A percentile compares a stretch with the other conserved stretches of the same genome.
Conservation (phyloP, 148 eudicot species). For the Drosera capensis region DNA sequence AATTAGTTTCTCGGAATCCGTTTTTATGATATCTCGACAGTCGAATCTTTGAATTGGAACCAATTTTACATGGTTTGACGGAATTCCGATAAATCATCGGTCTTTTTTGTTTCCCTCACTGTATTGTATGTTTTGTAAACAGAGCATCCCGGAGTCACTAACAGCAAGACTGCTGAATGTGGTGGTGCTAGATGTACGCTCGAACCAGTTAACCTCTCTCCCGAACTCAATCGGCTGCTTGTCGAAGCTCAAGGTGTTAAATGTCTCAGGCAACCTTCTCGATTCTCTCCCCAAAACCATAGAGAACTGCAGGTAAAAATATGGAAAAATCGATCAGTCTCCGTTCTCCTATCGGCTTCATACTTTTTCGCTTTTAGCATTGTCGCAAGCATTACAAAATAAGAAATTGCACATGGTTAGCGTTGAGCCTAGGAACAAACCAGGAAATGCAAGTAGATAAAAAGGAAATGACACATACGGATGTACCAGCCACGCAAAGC, state of each 20-base stretch:
- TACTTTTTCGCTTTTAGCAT: background rate
- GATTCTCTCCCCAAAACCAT: conserved; percentile 44
- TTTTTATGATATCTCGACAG: too few relatives aligned
- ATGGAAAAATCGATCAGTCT: background rate
- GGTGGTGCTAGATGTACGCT: conserved; percentile 53
- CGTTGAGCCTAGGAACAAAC: too few relatives aligned
- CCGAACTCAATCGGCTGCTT: conserved; percentile 82
- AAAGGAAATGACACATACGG: too few relatives aligned
- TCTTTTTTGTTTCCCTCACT: background rate
- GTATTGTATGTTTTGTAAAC: conserved; percentile 5
- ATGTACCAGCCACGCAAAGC: too few relatives aligned
- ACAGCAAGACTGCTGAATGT: conserved; percentile 59
- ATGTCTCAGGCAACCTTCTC: conserved; percentile 63
- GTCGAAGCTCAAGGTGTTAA: conserved; percentile 47
- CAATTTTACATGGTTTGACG: too few relatives aligned
- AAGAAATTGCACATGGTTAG: too few relatives aligned
- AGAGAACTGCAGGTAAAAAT: conserved; percentile 56
- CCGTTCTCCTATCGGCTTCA: background rate
- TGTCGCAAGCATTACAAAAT: background rate
- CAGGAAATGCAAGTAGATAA: too few relatives aligned
- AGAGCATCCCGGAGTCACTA: conserved; percentile 64
- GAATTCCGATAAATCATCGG: too few relatives aligned
- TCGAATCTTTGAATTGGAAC: too few relatives aligned
- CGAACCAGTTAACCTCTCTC: conserved; percentile 53
- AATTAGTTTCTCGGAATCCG: too few relatives aligned